Evolutionary conservation across 768 basidiomycete species (phyloP).

Genomic region (Leccinum boreale): DNA sequence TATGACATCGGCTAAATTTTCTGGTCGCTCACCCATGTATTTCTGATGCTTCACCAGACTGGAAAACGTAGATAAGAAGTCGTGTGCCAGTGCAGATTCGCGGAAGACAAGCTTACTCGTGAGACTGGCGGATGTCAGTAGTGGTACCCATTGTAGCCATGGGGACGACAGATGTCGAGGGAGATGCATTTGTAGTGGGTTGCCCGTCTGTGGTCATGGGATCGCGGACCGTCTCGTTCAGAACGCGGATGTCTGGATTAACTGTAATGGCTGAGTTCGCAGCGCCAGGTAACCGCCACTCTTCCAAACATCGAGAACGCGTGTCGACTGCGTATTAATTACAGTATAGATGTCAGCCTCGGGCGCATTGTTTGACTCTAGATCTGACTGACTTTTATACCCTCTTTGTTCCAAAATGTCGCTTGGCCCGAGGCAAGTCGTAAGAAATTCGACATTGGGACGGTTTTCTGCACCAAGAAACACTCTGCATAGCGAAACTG

Average conservation of each 20-base stretch:
- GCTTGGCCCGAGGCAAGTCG: conserved; percentile 87
- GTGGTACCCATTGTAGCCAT: too few species aligned
- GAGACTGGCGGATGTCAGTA: neutral
- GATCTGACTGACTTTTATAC: conserved; percentile 58
- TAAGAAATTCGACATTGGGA: conserved; percentile 81
- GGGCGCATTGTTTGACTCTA: neutral
- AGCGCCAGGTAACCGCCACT: conserved; percentile 27
- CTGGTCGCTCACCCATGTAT: conserved; percentile 34
- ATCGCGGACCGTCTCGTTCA: too few species aligned
- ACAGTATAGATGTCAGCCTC: conserved; percentile 5
- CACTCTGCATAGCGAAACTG: conserved; percentile 49
- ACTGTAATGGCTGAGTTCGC: too few species aligned
- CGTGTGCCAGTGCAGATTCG: conserved; percentile 22
- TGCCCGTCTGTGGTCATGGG: too few species aligned
- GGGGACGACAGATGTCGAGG: too few species aligned
- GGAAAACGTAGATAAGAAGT: neutral
- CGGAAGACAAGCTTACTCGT: neutral
- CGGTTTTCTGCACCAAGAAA: conserved; percentile 47
- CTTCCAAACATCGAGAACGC: conserved; percentile 13
- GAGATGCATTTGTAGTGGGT: too few species aligned
- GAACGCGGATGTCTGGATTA: too few species aligned
- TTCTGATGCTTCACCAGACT: conserved; percentile 32
- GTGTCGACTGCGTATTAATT: conserved; percentile 53
- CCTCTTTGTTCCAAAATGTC: conserved; percentile 74
- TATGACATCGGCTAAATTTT: neutral